phyloP scores from a whole-genome alignment of 768 basidiomycete species.

The Crepidotus variabilis region DNA sequence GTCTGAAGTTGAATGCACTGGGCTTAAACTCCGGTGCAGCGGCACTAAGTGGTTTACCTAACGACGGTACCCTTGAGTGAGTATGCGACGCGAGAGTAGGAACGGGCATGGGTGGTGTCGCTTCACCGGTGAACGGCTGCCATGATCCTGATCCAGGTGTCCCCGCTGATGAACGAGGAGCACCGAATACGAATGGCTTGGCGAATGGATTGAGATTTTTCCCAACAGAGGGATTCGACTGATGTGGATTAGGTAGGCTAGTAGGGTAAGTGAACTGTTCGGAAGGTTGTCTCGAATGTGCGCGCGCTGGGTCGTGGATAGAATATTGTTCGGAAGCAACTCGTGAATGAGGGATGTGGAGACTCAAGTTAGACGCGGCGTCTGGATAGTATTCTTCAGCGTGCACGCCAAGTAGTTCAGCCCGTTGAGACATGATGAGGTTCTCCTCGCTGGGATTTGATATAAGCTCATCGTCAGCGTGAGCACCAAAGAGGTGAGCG shows the following conservation, averaged over 20 bases:
- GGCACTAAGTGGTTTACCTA: constrained; percentile 73
- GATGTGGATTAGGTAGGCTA: constrained; percentile 7
- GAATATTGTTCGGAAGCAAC: constrained; percentile 60
- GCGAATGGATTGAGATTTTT: constrained; percentile 70
- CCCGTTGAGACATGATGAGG: constrained; percentile 24
- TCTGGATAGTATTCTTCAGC: constrained; percentile 42
- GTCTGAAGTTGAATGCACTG: constrained; percentile 70
- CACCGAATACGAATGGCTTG: constrained; percentile 81
- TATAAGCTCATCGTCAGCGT: constrained; percentile 60
- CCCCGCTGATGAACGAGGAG: constrained; percentile 17
- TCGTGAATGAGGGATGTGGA: constrained; percentile 60
- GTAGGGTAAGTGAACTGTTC: constrained; percentile 23
- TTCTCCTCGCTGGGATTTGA: constrained; percentile 88
- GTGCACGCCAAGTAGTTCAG: constrained; percentile 42
- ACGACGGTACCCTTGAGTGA: constrained; percentile 40
- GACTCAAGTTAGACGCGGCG: constrained; percentile 27
- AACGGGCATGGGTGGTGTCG: constrained; percentile 23
- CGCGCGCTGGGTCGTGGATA: constrained; percentile 54
- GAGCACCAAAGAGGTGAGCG: constrained; percentile 35
- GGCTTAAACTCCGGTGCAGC: constrained; percentile 83
- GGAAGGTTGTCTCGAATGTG: constrained; percentile 59
- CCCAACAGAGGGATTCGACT: constrained; percentile 19
- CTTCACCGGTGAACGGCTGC: constrained; percentile 14
- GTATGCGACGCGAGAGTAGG: constrained; percentile 27
- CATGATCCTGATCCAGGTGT: constrained; percentile 12